Percentiles rank a stretch among this genome's conserved stretches.
phyloP scores from a whole-genome alignment of 108 stramenopile species.

The Pseudonitzschia multiseries region DNA sequence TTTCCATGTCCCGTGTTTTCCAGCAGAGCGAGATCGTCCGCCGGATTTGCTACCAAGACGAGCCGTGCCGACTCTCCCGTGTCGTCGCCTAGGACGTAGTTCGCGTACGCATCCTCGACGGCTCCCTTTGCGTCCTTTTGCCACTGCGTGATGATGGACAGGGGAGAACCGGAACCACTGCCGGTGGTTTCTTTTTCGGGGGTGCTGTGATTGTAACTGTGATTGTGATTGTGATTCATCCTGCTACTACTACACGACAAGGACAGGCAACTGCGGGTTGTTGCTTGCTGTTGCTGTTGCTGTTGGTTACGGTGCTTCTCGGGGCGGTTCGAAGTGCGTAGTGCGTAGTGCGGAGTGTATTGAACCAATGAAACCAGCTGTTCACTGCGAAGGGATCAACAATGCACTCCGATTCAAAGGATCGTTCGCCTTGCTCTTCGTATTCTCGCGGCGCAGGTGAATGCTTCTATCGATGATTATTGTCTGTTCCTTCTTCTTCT shows the following conservation, averaged over 20 bases:
- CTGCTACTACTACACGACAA: not conserved
- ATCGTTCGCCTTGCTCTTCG: too few species aligned
- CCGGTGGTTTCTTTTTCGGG: not conserved
- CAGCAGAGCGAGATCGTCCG: not conserved
- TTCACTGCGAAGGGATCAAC: too few species aligned
- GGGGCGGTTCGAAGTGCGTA: not conserved
- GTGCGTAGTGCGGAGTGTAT: not conserved
- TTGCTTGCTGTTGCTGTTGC: conserved; percentile 10
- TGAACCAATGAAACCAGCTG: too few species aligned
- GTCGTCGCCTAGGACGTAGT: conserved; percentile 75
- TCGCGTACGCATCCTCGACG: conserved; percentile 68
- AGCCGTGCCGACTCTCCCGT: conserved; percentile 67
- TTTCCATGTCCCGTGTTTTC: not conserved
- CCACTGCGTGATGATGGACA: conserved; percentile 27
- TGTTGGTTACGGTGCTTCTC: not conserved
- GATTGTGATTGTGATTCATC: not conserved
- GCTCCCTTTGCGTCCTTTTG: conserved; percentile 45
- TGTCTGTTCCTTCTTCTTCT: too few species aligned
- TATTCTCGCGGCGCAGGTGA: too few species aligned
- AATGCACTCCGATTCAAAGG: too few species aligned
- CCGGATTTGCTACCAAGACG: conserved; percentile 61
- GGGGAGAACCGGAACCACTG: not conserved
- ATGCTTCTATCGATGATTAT: too few species aligned
- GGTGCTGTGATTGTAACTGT: not conserved
- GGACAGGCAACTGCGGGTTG: not conserved